phyloP scores from a whole-genome alignment of 139 green algal genomes.

The Tetraselmis chui region DNA sequence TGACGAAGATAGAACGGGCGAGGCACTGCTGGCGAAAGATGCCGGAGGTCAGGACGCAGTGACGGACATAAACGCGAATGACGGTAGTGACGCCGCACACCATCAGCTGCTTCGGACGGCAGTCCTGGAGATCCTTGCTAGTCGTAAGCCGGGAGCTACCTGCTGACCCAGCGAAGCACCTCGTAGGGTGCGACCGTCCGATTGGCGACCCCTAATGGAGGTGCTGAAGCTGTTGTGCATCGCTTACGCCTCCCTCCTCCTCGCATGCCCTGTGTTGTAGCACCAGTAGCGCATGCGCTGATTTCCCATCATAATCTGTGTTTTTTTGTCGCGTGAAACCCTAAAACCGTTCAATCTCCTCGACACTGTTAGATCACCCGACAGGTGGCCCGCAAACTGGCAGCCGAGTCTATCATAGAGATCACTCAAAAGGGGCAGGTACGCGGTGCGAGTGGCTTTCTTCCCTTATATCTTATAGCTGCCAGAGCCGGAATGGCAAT shows the following conservation, averaged over 20 bases:
- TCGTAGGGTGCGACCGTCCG: constrained; percentile 15
- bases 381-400: constrained; percentile 17
- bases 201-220: constrained; percentile 33
- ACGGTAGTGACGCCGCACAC: too few relatives aligned
- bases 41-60: too few relatives aligned
- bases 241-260: background rate
- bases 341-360: background rate
- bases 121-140: constrained; percentile 21
- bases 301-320: background rate
- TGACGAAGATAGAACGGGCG: too few relatives aligned
- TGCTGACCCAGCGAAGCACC: constrained; percentile 43
- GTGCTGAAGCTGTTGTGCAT: too few relatives aligned
- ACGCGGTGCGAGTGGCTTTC: too few relatives aligned
- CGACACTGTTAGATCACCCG: constrained; percentile 10
- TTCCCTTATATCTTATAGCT: too few relatives aligned
- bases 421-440: constrained; percentile 35
- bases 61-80: too few relatives aligned
- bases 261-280: background rate
- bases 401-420: constrained; percentile 12
- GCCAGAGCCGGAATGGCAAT: too few relatives aligned
- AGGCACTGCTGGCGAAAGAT: too few relatives aligned
- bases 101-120: constrained; percentile 15
- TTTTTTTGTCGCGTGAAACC: background rate
- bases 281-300: background rate
- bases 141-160: constrained; percentile 15